Percentiles rank a stretch among this genome's conserved stretches.
These are phyloP conservation scores for Exophiala lecanii-corni DNA, from an alignment of 2,329 filamentous ascomycete species.

Conservation along the genomic window DNA sequence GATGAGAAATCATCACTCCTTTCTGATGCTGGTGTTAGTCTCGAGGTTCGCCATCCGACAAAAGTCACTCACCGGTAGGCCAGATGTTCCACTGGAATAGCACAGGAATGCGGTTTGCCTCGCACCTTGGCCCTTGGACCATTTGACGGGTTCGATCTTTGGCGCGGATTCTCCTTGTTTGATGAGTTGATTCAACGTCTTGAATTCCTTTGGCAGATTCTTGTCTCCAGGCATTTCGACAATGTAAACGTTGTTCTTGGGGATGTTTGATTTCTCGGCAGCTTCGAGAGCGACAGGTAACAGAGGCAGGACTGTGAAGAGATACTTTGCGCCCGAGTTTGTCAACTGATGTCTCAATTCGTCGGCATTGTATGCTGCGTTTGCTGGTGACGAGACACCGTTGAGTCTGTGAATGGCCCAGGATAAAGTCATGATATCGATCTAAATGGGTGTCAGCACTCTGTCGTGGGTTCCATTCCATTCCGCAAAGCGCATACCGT, in stretches of 20 bases:
- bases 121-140: conserved; percentile 41
- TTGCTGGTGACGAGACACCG: conserved; percentile 70
- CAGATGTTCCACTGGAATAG: conserved; percentile 76
- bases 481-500: conserved; percentile 61
- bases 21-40: conserved; percentile 44
- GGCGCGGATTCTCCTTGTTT: conserved; percentile 50
- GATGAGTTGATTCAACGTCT: conserved; percentile 64
- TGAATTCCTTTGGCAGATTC: conserved; percentile 41
- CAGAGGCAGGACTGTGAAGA: conserved; percentile 68
- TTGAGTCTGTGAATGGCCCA: conserved; percentile 71
- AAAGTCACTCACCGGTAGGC: conserved; percentile 58
- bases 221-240: conserved; percentile 55
- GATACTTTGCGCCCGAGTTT: conserved; percentile 61
- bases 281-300: conserved; percentile 61
- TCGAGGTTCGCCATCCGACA: conserved; percentile 6
- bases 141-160: conserved; percentile 37
- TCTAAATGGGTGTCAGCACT: too few species aligned
- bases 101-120: conserved; percentile 70
- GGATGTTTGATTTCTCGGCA: conserved; percentile 59
- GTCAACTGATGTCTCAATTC: conserved; percentile 70
- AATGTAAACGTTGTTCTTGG: conserved; percentile 62
- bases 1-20: conserved; percentile 73
- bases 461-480: too few species aligned
- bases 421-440: conserved; percentile 68
- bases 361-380: conserved; percentile 64